Evolutionary conservation across 441 rosid genomes (phyloP), one percentile per base, ranked within the genome.

Genomic region (Pelargonium cotyledonis): DNA sequence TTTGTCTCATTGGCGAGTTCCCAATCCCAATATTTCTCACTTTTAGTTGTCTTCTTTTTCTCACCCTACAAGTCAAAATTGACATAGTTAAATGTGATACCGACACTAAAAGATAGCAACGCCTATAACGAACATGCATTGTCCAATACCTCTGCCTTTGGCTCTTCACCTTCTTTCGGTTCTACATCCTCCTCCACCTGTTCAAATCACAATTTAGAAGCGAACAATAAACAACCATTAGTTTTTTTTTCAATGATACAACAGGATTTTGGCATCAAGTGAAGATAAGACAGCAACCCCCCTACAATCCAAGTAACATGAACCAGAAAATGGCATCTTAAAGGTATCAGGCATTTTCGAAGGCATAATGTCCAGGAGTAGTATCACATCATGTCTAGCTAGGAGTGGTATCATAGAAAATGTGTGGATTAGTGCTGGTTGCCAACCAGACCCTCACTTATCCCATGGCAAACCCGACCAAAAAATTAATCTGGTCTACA

Each of bases 21-120:
- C 96, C 94, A 94, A 68, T 91, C 97, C 99, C 97, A 94, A 73
- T 88, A 94, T 80, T 89, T 91, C 82, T 91, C 99, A 47, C 94
- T 91, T 82, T 89, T 91, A 31, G 97, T 89, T 19, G 84, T 94
- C 81, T 70, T 90, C 70, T 85, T 88, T 29, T 3, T 3, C 31
- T 29, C 2, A 84, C 87, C 96, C 67, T 82, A 29, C 63, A 78
- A 94, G 97, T 91, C 23, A 58, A 78, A 23, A 69, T 67, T 68
- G 18, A 75, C 49, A 67, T 5, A 57, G 76, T 55, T 69, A 23
- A 29, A 3, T 3, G 3, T 68, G 53, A 14, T 74, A 21, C 35
- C 67, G 1, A 44, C 10, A 10, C 1, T 69, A 75, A 57, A 21
- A 21, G 51, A 55, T 8, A 63, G 40, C 63, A 12, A 73, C 57